These are phyloP conservation scores for Fraxinus dipetala DNA, from an alignment of 305 asterid species.

Conservation along the genomic window DNA sequence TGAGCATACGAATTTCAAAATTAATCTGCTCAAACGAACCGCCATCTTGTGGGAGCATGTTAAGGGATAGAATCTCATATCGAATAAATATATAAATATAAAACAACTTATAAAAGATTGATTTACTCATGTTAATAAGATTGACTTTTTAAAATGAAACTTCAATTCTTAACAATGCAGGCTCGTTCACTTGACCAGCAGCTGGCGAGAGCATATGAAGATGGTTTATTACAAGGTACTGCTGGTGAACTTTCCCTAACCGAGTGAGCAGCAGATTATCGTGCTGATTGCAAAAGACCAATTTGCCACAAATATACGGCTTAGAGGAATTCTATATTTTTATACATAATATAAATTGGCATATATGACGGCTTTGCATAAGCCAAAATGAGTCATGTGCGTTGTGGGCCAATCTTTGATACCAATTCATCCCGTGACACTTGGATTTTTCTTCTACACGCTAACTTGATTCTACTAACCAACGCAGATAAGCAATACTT, in stretches of 20 bases:
- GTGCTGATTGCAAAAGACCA: background rate
- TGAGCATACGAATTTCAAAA: too few relatives aligned
- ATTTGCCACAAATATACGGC: background rate
- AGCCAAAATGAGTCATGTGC: background rate
- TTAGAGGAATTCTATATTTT: background rate
- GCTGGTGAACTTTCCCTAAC: background rate
- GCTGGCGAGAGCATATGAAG: background rate
- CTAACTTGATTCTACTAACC: background rate
- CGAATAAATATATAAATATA: too few relatives aligned
- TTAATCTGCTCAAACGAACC: too few relatives aligned
- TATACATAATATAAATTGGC: background rate
- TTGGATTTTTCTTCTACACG: background rate
- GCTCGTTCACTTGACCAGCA: background rate
- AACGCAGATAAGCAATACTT: background rate
- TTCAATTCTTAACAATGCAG: too few relatives aligned
- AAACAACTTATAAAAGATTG: too few relatives aligned
- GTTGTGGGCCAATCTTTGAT: background rate
- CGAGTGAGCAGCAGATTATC: background rate
- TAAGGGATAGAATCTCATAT: too few relatives aligned
- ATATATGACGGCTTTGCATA: background rate
- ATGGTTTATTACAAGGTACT: background rate
- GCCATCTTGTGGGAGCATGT: too few relatives aligned
- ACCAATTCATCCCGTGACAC: constrained; percentile 5
- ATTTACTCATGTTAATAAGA: too few relatives aligned
- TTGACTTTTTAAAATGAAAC: too few relatives aligned